Conservation (phyloP, 208 protist species). For the Leishmania guyanensis region DNA sequence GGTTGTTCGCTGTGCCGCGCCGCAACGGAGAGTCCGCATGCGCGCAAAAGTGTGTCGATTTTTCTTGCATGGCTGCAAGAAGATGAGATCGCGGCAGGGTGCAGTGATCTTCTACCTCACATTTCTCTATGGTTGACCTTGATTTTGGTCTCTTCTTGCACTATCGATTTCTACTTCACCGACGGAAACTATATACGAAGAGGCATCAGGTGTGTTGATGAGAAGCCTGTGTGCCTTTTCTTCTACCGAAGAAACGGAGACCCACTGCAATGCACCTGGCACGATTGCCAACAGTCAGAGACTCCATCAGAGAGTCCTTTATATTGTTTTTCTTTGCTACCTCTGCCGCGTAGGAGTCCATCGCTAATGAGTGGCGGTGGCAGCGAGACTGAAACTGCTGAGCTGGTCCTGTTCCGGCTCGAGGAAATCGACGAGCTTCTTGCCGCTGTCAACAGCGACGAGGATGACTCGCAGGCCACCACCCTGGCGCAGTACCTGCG, state of each 20-base stretch:
- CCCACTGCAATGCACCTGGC: background rate
- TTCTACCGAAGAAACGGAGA: background rate
- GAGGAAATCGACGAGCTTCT: slow-evolving; percentile 82
- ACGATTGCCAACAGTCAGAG: background rate
- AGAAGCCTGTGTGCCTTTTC: background rate
- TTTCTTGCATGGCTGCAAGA: background rate
- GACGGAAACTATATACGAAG: background rate
- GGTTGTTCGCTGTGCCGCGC: background rate
- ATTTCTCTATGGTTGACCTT: background rate
- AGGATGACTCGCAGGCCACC: slow-evolving; percentile 34
- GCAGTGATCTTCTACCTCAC: background rate
- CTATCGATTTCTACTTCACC: background rate
- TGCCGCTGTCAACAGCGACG: slow-evolving; percentile 39
- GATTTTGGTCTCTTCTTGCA: background rate
- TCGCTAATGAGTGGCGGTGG: slow-evolving; percentile 12
- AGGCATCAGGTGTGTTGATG: background rate
- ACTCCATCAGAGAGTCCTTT: background rate
- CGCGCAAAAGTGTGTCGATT: background rate
- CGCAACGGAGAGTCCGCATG: background rate
- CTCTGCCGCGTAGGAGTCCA: background rate
- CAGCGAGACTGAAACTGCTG: slow-evolving; percentile 42
- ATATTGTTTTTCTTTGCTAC: background rate
- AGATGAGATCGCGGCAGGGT: background rate
- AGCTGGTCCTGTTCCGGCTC: slow-evolving; percentile 47
- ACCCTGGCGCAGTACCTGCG: slow-evolving; percentile 60